phyloP scores from a whole-genome alignment of 148 eudicot genomes.

The Mesembryanthemum crystallinum region DNA sequence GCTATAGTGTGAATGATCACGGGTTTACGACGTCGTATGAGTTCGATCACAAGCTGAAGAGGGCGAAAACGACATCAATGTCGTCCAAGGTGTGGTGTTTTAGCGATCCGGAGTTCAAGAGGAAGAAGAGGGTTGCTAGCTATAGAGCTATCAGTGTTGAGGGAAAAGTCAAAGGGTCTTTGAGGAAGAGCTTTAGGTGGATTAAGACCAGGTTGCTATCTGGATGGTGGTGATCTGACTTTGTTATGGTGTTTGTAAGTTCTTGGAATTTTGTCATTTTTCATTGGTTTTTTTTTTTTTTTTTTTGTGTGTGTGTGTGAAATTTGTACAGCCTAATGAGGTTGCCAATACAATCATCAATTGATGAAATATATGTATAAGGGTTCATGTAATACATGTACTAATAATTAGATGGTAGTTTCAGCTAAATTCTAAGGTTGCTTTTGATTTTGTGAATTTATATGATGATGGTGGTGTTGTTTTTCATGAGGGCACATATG shows the following conservation, averaged over 20 bases:
- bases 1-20: constrained; percentile 38
- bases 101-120: constrained; percentile 70
- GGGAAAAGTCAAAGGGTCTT: constrained; percentile 78
- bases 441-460: no score
- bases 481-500: no score
- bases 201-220: constrained; percentile 48
- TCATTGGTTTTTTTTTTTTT: neutral
- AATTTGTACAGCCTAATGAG: no score
- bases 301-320: no score
- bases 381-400: no score
- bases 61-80: constrained; percentile 30
- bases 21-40: constrained; percentile 8
- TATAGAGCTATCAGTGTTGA: constrained; percentile 67
- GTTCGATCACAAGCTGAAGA: constrained; percentile 44
- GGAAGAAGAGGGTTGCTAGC: constrained; percentile 81
- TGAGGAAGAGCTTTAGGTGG: constrained; percentile 70
- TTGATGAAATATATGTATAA: neutral
- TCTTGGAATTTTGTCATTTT: neutral
- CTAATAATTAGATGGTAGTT: no score
- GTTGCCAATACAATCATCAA: no score
- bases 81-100: constrained; percentile 46
- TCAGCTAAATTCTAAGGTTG: no score
- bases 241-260: neutral
- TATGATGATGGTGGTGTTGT: no score
- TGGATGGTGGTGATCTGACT: constrained; percentile 37